Percentiles rank a stretch among this genome's conserved stretches.
Conservation (phyloP, 768 basidiomycete genomes). For the Cystobasidium tubakii region DNA sequence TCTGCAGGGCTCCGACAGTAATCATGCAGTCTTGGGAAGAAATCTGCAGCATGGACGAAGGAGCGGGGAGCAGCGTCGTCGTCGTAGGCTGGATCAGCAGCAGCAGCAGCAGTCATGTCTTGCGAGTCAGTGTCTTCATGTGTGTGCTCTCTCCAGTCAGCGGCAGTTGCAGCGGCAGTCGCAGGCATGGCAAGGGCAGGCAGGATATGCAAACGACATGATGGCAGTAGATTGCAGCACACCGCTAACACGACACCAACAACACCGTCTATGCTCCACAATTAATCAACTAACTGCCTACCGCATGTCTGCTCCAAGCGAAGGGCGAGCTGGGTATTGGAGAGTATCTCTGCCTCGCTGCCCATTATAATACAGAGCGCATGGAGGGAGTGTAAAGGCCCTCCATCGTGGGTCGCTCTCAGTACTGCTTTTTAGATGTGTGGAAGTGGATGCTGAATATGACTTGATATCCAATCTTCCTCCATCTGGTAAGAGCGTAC, state of each 20-base stretch:
- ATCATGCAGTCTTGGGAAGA: neutral
- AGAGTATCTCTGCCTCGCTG: neutral
- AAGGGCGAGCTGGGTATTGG: neutral
- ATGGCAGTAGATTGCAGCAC: too few relatives aligned
- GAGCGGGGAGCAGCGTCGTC: neutral
- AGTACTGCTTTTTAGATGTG: conserved; percentile 20
- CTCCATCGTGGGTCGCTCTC: conserved; percentile 6
- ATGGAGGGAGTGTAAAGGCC: conserved; percentile 19
- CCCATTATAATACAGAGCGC: conserved; percentile 30
- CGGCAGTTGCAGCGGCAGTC: neutral
- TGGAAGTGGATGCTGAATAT: neutral
- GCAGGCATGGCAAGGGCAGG: neutral
- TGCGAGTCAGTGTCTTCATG: too few relatives aligned
- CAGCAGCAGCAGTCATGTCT: too few relatives aligned
- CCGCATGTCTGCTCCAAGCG: conserved; percentile 32
- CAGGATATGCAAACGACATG: neutral
- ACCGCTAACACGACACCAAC: too few relatives aligned
- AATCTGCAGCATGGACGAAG: conserved; percentile 7
- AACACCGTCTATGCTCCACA: too few relatives aligned
- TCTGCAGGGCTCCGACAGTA: neutral
- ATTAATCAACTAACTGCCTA: neutral
- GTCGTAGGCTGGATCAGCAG: neutral
- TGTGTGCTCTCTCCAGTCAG: too few relatives aligned
- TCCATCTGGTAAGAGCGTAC: conserved; percentile 25
- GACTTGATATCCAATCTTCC: neutral